Evolutionary conservation across 768 basidiomycete genomes (phyloP).

Genomic region (Mycena polygramma): DNA sequence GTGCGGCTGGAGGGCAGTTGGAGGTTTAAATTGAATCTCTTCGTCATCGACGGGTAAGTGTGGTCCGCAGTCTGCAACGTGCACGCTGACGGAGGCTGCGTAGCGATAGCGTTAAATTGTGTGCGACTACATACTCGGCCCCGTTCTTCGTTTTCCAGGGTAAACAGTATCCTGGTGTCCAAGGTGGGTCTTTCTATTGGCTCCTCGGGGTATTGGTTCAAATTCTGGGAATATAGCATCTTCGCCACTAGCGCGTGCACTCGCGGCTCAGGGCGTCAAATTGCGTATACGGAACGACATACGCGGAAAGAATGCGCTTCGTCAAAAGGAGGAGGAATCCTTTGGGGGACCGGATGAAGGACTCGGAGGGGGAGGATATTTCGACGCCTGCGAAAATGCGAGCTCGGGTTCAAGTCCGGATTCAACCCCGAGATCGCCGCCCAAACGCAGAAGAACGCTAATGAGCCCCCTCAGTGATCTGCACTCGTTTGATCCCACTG

Average conservation of each 20-base stretch:
- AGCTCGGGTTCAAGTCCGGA: background rate
- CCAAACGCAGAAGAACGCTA: slow-evolving; percentile 33
- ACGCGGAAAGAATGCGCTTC: slow-evolving; percentile 30
- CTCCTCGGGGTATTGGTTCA: background rate
- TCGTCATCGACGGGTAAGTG: slow-evolving; percentile 34
- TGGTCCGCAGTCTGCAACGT: background rate
- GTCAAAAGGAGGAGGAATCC: slow-evolving; percentile 8
- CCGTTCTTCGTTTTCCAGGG: slow-evolving; percentile 61
- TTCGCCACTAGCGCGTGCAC: slow-evolving; percentile 53
- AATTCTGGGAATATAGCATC: slow-evolving; percentile 45
- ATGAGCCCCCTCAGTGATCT: background rate
- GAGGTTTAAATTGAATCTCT: slow-evolving; percentile 35
- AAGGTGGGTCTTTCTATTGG: slow-evolving; percentile 47
- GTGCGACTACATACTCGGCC: slow-evolving; percentile 55
- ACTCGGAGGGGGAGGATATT: too few relatives aligned
- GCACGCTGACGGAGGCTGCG: background rate
- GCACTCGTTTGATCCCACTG: slow-evolving; percentile 1
- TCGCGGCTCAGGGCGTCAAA: slow-evolving; percentile 60
- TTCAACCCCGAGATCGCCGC: slow-evolving; percentile 21
- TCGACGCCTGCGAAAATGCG: slow-evolving; percentile 1
- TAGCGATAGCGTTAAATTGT: slow-evolving; percentile 56
- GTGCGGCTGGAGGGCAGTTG: slow-evolving; percentile 38
- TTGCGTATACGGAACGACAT: slow-evolving; percentile 57
- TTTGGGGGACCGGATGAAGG: too few relatives aligned
- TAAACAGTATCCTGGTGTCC: slow-evolving; percentile 62